phyloP scores from a whole-genome alignment of 2,329 filamentous ascomycete species.

The Periconia sp. region DNA sequence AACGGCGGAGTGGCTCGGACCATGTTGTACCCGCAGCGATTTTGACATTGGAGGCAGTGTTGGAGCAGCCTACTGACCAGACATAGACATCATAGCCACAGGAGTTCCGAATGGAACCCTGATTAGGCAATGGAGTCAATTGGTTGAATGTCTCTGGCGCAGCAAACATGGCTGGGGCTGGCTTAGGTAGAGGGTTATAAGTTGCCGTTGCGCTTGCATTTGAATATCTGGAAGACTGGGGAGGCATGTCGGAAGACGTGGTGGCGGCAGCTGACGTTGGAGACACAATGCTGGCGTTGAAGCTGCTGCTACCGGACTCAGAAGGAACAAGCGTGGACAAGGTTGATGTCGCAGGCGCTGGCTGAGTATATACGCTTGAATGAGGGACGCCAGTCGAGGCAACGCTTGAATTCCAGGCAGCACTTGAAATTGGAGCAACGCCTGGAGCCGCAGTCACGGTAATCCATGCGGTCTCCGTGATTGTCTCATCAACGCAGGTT shows the following conservation, averaged over 20 bases:
- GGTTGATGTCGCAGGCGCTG: too few species aligned
- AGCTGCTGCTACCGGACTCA: too few species aligned
- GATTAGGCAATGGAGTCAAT: constrained; percentile 4
- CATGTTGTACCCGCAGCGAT: constrained; percentile 7
- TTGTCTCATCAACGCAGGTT: constrained; percentile 5
- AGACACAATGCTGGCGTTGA: too few species aligned
- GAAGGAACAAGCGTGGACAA: too few species aligned
- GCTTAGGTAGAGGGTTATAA: constrained; percentile 3
- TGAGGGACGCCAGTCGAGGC: neutral
- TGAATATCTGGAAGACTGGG: neutral
- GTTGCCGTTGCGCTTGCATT: neutral
- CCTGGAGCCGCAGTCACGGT: neutral
- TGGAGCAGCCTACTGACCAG: constrained; percentile 11
- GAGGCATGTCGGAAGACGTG: neutral
- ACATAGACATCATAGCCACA: constrained; percentile 21
- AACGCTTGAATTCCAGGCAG: neutral
- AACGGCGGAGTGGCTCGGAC: constrained; percentile 5
- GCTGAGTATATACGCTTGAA: too few species aligned
- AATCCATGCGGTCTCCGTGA: constrained; percentile 15
- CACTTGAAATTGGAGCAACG: neutral
- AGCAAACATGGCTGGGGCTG: neutral
- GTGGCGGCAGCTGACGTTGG: too few species aligned
- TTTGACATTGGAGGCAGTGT: neutral
- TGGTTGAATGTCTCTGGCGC: constrained; percentile 6
- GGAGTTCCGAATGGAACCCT: constrained; percentile 18